Percentiles rank a stretch among this genome's conserved stretches.
These are phyloP conservation scores for Phytopythium boreale DNA, from an alignment of 352 stramenopile genomes.

Conservation along the genomic window DNA sequence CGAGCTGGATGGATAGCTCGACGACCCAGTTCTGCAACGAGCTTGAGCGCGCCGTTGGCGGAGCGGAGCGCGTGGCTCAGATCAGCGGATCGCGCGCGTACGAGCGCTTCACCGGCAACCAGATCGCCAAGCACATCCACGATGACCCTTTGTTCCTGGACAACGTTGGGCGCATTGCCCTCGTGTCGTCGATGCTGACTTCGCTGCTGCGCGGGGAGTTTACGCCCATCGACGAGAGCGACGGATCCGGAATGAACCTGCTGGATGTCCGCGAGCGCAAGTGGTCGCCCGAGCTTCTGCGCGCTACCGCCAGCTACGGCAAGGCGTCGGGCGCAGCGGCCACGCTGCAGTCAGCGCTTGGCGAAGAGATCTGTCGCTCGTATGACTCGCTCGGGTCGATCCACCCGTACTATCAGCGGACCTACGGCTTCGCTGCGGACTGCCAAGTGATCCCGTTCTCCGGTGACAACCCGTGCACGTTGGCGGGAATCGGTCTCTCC, in stretches of 20 bases:
- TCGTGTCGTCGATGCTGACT: constrained; percentile 74
- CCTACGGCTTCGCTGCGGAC: constrained; percentile 51
- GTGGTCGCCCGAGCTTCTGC: constrained; percentile 54
- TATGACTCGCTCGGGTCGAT: constrained; percentile 44
- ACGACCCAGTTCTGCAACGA: constrained; percentile 53
- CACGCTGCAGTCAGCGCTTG: constrained; percentile 28
- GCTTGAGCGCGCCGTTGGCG: constrained; percentile 59
- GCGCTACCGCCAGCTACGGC: constrained; percentile 30
- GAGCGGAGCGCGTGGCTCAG: constrained; percentile 47
- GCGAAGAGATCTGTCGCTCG: constrained; percentile 38
- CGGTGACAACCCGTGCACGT: constrained; percentile 79
- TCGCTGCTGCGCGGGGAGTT: constrained; percentile 67
- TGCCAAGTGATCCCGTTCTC: constrained; percentile 75
- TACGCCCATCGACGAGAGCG: constrained; percentile 70
- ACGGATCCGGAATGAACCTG: constrained; percentile 84
- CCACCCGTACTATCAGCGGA: constrained; percentile 58
- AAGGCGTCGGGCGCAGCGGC: constrained; percentile 13
- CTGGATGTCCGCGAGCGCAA: constrained; percentile 55
- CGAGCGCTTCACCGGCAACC: constrained; percentile 79
- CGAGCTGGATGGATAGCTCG: constrained; percentile 86
- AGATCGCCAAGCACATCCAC: constrained; percentile 61
- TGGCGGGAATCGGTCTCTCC: constrained; percentile 64
- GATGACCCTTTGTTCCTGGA: constrained; percentile 45
- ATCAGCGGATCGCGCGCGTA: constrained; percentile 82
- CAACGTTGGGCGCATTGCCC: constrained; percentile 39